phyloP scores from a whole-genome alignment of 352 stramenopile genomes.

The Phytophthora fragariae region DNA sequence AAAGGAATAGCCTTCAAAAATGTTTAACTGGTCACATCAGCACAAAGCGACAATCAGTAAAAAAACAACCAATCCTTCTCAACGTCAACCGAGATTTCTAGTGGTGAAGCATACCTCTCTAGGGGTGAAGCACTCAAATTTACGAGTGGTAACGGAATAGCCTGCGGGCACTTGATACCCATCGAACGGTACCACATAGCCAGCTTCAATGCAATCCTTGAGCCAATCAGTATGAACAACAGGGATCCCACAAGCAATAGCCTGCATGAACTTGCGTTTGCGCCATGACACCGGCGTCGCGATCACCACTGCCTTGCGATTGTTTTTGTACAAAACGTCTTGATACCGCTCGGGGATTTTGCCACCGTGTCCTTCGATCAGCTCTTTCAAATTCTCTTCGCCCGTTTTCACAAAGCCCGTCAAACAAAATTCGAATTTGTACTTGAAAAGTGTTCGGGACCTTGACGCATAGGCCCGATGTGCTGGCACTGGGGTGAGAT shows the following conservation, averaged over 20 bases:
- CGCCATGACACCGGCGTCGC: conserved; percentile 78
- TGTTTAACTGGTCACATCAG: conserved; percentile 50
- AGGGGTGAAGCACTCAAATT: conserved; percentile 65
- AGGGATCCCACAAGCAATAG: conserved; percentile 80
- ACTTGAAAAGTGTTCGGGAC: conserved; percentile 71
- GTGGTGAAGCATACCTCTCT: conserved; percentile 34
- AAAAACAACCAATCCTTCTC: background rate
- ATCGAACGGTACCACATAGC: conserved; percentile 63
- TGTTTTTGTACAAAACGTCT: conserved; percentile 57
- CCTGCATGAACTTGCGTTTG: conserved; percentile 86
- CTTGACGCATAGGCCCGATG: conserved; percentile 57
- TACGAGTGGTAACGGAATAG: conserved; percentile 66
- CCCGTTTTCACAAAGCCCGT: conserved; percentile 71
- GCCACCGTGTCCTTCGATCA: conserved; percentile 76
- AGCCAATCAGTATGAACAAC: conserved; percentile 88
- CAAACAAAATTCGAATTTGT: conserved; percentile 81
- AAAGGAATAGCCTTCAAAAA: conserved; percentile 70
- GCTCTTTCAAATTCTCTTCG: conserved; percentile 53
- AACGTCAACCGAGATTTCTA: background rate
- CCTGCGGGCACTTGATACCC: conserved; percentile 77
- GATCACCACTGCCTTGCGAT: conserved; percentile 73
- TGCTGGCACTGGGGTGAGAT: conserved; percentile 58
- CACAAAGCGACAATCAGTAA: conserved; percentile 16
- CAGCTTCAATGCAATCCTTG: conserved; percentile 62
- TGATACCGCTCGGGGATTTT: conserved; percentile 59